These are phyloP conservation scores for Exidia glandulosa DNA, from an alignment of 768 basidiomycete species.

Conservation along the genomic window DNA sequence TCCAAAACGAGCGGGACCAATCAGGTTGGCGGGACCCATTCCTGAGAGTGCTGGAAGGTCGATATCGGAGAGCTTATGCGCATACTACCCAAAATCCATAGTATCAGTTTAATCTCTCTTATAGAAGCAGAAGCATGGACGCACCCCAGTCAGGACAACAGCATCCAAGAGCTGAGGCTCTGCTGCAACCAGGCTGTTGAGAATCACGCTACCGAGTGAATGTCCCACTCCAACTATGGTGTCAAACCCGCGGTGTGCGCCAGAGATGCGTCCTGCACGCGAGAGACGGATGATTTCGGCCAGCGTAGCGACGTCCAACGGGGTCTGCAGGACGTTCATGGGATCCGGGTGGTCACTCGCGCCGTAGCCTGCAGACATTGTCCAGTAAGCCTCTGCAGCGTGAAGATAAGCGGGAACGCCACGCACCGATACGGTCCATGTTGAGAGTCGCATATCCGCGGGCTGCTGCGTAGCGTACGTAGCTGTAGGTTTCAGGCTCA, in stretches of 20 bases:
- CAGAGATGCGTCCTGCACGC: background rate
- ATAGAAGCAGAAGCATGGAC: too few species aligned
- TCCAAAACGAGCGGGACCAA: too few species aligned
- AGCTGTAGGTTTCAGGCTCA: slow-evolving; percentile 4
- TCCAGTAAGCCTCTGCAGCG: too few species aligned
- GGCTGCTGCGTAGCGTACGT: slow-evolving; percentile 5
- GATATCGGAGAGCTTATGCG: too few species aligned
- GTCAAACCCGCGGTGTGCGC: too few species aligned
- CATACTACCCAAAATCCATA: too few species aligned
- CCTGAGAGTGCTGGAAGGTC: too few species aligned
- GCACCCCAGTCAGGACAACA: background rate
- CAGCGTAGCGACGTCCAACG: background rate
- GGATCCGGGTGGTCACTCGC: background rate
- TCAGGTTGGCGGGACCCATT: too few species aligned
- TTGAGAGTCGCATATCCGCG: slow-evolving; percentile 10
- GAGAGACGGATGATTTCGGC: background rate
- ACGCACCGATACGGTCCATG: slow-evolving; percentile 10
- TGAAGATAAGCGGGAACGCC: too few species aligned
- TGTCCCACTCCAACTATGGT: background rate
- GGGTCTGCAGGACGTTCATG: background rate
- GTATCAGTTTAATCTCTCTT: too few species aligned
- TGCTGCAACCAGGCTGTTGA: background rate
- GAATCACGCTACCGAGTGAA: background rate
- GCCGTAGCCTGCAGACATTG: background rate
- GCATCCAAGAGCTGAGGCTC: background rate